Conservation (phyloP, 2,329 filamentous ascomycete genomes). For the Phyllosticta citriasiana region DNA sequence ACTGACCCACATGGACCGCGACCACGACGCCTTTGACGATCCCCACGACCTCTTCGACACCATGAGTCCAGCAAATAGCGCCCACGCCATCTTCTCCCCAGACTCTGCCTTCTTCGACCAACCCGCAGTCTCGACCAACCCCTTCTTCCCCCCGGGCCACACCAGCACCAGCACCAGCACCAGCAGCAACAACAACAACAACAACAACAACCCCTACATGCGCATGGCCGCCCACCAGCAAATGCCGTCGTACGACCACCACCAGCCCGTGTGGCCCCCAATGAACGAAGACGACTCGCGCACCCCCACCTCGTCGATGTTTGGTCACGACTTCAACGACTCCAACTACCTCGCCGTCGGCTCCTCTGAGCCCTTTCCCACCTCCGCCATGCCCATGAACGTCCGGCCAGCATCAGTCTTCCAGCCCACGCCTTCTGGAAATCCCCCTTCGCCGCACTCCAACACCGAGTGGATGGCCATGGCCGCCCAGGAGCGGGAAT, state of each 20-base stretch:
- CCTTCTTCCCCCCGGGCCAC: conserved; percentile 29
- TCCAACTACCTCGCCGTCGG: conserved; percentile 19
- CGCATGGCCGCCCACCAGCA: conserved; percentile 44
- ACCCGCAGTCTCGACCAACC: conserved; percentile 30
- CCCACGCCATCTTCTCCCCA: conserved; percentile 42
- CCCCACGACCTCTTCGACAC: conserved; percentile 29
- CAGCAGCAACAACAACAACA: conserved; percentile 12
- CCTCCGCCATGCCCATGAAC: conserved; percentile 29
- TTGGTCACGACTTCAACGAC: conserved; percentile 41
- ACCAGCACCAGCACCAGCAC: no score
- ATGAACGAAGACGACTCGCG: conserved; percentile 9
- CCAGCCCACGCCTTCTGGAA: conserved; percentile 30
- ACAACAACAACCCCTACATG: conserved; percentile 52
- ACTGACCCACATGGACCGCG: conserved; percentile 29
- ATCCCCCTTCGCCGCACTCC: conserved; percentile 52
- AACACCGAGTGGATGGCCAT: conserved; percentile 49
- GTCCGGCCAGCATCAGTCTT: conserved; percentile 42
- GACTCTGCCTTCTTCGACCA: conserved; percentile 41
- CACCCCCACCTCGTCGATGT: conserved; percentile 60
- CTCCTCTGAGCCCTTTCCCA: conserved; percentile 29
- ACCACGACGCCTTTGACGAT: conserved; percentile 13
- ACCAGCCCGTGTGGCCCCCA: conserved; percentile 49
- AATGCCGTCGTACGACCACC: conserved; percentile 34
- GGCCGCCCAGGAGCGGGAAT: conserved; percentile 41
- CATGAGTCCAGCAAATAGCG: conserved; percentile 39